Percentiles rank a stretch among this genome's conserved stretches.
Conservation (phyloP, 345 rosid genomes). For the Luvunga scandens region DNA sequence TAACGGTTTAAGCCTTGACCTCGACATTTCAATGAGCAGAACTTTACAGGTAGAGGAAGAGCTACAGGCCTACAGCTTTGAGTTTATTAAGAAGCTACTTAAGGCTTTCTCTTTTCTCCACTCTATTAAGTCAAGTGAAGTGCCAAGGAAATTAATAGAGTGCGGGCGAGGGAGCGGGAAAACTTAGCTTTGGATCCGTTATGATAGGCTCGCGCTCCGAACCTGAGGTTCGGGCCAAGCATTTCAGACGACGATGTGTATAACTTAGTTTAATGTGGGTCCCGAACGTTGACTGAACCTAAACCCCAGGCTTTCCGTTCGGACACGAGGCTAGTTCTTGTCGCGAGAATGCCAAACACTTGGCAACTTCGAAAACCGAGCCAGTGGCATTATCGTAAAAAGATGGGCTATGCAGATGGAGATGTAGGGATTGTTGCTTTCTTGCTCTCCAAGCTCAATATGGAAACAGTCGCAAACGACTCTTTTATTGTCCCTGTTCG, state of each 20-base stretch:
- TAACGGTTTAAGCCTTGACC: neutral
- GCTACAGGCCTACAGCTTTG: neutral
- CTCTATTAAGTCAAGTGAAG: constrained; percentile 37
- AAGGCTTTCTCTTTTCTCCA: constrained; percentile 24
- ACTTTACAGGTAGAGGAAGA: neutral
- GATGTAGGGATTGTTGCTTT: constrained; percentile 11
- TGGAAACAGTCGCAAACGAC: neutral
- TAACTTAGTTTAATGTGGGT: constrained; percentile 13
- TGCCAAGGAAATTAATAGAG: neutral
- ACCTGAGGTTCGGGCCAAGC: constrained; percentile 36
- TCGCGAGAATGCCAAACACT: constrained; percentile 13
- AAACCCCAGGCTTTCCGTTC: constrained; percentile 21
- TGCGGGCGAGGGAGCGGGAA: constrained; percentile 45
- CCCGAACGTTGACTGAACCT: constrained; percentile 40
- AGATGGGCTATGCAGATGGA: neutral
- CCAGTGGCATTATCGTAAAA: constrained; percentile 31
- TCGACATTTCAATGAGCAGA: constrained; percentile 10
- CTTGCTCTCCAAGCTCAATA: constrained; percentile 54
- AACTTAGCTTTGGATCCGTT: constrained; percentile 8
- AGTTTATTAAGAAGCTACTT: constrained; percentile 9
- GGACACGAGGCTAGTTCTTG: constrained; percentile 25
- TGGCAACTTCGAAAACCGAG: constrained; percentile 32
- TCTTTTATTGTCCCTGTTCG: too few relatives aligned
- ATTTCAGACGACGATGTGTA: constrained; percentile 11
- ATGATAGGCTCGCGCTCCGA: constrained; percentile 22